Conservation (phyloP, 441 rosid genomes). For the Corymbia calophylla region DNA sequence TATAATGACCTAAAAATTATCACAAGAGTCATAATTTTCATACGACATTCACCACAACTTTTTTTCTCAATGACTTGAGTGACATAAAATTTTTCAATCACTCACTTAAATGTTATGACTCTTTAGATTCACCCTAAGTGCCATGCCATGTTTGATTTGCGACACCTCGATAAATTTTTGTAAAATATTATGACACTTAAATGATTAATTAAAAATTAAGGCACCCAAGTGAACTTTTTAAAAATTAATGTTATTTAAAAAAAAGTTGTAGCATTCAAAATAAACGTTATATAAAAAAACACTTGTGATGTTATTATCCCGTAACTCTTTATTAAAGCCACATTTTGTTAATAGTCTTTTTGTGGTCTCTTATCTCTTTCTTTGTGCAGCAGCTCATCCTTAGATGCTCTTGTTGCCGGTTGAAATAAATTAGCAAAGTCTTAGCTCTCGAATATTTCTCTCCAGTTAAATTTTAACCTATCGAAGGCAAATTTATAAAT, state of each 20-base stretch:
- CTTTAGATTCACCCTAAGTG: not conserved
- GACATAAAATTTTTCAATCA: accelerated
- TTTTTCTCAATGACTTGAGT: not conserved
- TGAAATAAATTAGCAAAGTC: not conserved
- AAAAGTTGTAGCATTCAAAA: too few relatives aligned
- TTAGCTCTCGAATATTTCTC: not conserved
- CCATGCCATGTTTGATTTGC: not conserved
- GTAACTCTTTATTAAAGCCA: not conserved
- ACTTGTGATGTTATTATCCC: not conserved
- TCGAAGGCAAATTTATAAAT: not conserved
- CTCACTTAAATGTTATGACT: accelerated
- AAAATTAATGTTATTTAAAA: too few relatives aligned
- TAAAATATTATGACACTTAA: not conserved
- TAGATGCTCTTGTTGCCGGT: too few relatives aligned
- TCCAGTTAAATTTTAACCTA: not conserved
- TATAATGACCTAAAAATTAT: not conserved
- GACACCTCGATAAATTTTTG: not conserved
- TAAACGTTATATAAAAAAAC: accelerated
- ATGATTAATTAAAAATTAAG: too few relatives aligned
- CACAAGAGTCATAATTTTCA: not conserved
- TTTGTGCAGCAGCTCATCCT: not conserved
- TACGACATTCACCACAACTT: accelerated
- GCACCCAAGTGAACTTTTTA: not conserved
- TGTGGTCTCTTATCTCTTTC: not conserved
- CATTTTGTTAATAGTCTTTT: not conserved